Conservation (phyloP, 2,329 filamentous ascomycete species). For the Aureobasidium mangrovei region DNA sequence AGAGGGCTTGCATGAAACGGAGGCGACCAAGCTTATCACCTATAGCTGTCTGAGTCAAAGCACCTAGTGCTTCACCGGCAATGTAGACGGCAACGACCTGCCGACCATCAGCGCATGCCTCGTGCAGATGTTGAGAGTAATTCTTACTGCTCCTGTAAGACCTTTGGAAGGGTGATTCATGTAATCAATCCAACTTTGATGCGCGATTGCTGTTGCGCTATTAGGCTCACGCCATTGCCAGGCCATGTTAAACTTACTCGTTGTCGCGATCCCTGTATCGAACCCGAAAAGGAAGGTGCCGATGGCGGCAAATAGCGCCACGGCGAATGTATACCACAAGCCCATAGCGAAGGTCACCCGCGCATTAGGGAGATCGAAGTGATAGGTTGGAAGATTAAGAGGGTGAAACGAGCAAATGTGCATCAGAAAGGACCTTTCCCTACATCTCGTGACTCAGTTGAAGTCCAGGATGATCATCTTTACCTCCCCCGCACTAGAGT, state of each 20-base stretch:
- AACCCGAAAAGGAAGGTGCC: conserved; percentile 54
- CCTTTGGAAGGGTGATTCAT: conserved; percentile 48
- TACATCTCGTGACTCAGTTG: neutral
- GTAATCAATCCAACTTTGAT: conserved; percentile 51
- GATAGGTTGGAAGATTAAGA: neutral
- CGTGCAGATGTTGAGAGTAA: conserved; percentile 44
- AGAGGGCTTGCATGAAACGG: conserved; percentile 36
- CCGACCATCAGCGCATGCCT: conserved; percentile 44
- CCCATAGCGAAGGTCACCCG: conserved; percentile 25
- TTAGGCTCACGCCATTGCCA: neutral
- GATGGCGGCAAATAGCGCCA: conserved; percentile 50
- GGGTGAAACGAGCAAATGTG: neutral
- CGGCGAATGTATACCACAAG: conserved; percentile 40
- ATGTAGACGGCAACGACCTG: conserved; percentile 51
- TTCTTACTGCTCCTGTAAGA: conserved; percentile 45
- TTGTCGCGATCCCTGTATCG: conserved; percentile 53
- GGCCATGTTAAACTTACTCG: conserved; percentile 25
- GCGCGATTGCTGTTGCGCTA: conserved; percentile 39
- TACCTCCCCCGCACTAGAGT: neutral
- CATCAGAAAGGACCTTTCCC: neutral
- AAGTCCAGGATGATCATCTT: neutral
- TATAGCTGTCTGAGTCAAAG: conserved; percentile 42
- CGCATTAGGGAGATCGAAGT: neutral
- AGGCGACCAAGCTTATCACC: conserved; percentile 40
- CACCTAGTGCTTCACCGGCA: conserved; percentile 50